Evolutionary conservation across 2,329 filamentous ascomycete genomes (phyloP), one percentile per base, ranked within the genome.

Genomic region (Cercospora sojina): DNA sequence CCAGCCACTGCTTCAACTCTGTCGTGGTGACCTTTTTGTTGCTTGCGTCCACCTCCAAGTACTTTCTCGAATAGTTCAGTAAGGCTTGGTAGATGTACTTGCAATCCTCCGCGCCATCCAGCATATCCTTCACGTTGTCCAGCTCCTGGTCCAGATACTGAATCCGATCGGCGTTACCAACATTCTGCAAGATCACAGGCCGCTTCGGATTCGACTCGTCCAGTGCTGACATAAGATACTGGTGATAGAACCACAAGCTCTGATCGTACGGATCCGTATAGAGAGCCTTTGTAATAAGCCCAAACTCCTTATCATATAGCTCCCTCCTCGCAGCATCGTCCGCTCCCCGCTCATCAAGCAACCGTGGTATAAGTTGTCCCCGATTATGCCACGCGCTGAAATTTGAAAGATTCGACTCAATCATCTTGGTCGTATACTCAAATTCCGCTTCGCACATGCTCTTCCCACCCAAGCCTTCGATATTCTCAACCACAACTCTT

Each of bases 351-450:
- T 96, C 91, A 18, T 87, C 80, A 59, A 98, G 81, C 20, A 97
- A 79, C 47, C 86, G 85, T 49, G 91, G 87, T 63, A 97, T 95
- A 23, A 98, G 83, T 75, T 91, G 91, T 72, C 90, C 92, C 60
- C 95, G 88, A 75, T 91, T 91, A 77, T 99, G 95, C 94, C 95
- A 98, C 1, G 95, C 95, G 3, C 93, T 97, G 77, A 98, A 99
- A 77, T 99, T 99, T 47, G 91, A 96, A 57, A 99, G 83, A 73
- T 96, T 91, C n/a, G 80, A 82, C 47, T 85, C 82, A 73, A 97
- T 92, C 92, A 94, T 97, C 75, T 87, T 90, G 13, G 90, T 93
- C 1, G 95, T 97, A 79, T 97, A 98, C 38, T 87, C 88, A 71
- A 97, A 95, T 78, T 99, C 95, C 16, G 84, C 75, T 78, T 96